Conservation (phyloP, 1,139 yeast genomes). For the Nakaseomyces bracarensis region DNA sequence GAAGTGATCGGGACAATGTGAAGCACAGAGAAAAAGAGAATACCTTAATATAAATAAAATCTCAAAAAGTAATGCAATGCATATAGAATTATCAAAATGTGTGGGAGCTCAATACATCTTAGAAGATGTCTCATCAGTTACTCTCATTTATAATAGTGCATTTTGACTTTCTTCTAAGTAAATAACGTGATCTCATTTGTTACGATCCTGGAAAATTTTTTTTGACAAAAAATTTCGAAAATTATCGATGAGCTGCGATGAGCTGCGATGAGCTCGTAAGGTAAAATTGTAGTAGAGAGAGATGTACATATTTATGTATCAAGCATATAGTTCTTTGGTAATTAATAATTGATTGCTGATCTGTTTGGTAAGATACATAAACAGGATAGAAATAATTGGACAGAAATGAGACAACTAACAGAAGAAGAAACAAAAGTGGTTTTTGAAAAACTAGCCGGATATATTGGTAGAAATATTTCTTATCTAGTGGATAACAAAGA, state of each 20-base stretch:
- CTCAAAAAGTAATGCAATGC: no score
- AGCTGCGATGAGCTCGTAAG: constrained; percentile 3
- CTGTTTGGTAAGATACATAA: neutral
- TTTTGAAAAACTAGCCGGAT: constrained; percentile 91
- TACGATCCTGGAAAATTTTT: constrained; percentile 3
- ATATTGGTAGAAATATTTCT: constrained; percentile 90
- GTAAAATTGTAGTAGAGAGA: neutral
- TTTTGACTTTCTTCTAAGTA: neutral
- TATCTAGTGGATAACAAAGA: constrained; percentile 80
- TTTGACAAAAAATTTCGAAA: neutral
- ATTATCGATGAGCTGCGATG: constrained; percentile 15
- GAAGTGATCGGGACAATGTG: no score
- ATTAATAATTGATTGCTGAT: no score
- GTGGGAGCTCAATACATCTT: no score
- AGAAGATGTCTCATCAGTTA: no score
- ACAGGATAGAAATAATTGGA: neutral
- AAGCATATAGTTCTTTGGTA: neutral
- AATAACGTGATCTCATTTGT: neutral
- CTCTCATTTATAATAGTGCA: no score
- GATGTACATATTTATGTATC: neutral
- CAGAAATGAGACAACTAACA: constrained; percentile 80
- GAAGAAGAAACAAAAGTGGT: constrained; percentile 96
- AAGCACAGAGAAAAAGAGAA: no score
- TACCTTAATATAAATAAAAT: no score
- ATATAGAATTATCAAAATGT: no score